Evolutionary conservation across 768 basidiomycete genomes (phyloP), one percentile per base, ranked within the genome.

Genomic region (Floccularia luteovirens): DNA sequence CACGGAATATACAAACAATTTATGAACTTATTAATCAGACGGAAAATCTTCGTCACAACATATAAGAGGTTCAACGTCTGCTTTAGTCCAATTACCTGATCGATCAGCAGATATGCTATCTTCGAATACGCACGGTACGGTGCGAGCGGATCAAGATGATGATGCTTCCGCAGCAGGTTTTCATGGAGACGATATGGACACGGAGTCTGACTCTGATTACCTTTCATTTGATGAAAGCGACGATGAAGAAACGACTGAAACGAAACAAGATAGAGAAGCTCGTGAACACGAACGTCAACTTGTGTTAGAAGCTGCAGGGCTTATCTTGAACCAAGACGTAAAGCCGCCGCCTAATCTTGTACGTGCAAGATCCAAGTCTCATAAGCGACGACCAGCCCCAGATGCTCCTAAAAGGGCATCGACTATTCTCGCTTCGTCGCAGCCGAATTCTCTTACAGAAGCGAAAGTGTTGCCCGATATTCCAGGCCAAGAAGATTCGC

Each of bases 261-360:
- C 69, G 22, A 66, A 65, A 28, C 72, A 67, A 31, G 77, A 81
- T 39, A 64, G 63, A 8, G 69, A 69, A 38, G 74, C 76, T 13
- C 75, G 88, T 22, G 89, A 81, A 42, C 61, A 72, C 13, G 91
- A 94, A 54, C 70, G 89, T 16, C 78, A 78, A 48, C 72, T 82
- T 14, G 89, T 96, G 5, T 64, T 97, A n/a, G 79, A 89, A 53
- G 86, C 89, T 0, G 91, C 91, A 0, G 93, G 93, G 2, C 64
- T 96, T 19, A 78, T 90, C 41, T 71, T 94, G 33, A 79, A 82
- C 47, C 61, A 72, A 25, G 76, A 79, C 43, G 68, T 70, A 12
- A 67, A 73, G 2, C 77, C 69, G 1, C 78, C 70, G 2, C 69
- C 67, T 13, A 61, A 57, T 5, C 67, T 61, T 6, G 52, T 56